Evolutionary conservation across 2,329 filamentous ascomycete genomes (phyloP).

Genomic region (Penicillium rolfsii): DNA sequence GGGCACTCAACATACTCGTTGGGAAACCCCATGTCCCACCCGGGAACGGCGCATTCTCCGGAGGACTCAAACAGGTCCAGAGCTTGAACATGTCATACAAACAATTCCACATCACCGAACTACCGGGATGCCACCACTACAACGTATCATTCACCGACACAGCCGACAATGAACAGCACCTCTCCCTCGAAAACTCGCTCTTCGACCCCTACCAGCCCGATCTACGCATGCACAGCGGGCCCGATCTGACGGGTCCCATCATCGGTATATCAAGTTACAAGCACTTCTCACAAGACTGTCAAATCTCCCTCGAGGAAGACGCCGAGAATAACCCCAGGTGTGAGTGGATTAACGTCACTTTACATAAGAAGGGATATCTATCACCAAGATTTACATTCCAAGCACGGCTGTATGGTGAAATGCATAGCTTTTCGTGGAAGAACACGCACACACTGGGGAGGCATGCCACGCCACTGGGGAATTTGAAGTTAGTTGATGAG

Average conservation of each 20-base stretch:
- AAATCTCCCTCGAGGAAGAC: conserved; percentile 2
- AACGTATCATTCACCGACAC: not conserved
- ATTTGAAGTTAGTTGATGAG: conserved; percentile 15
- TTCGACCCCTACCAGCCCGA: not conserved
- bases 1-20: not conserved
- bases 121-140: conserved; percentile 11
- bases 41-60: no score
- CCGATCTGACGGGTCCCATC: not conserved
- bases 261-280: conserved; percentile 11
- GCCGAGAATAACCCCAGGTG: not conserved
- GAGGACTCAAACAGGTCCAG: no score
- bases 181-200: conserved; percentile 15
- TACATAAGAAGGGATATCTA: conserved; percentile 12
- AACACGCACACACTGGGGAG: conserved; percentile 14
- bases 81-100: conserved; percentile 2
- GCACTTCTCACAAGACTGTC: conserved; percentile 10
- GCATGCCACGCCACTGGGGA: conserved; percentile 6
- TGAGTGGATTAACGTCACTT: not conserved
- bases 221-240: conserved; percentile 8
- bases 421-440: conserved; percentile 5
- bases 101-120: conserved; percentile 12
- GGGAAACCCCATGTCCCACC: not conserved
- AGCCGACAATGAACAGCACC: not conserved
- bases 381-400: conserved; percentile 9
- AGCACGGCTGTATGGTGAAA: not conserved